Base-by-base conservation (phyloP, 2,329 filamentous ascomycete genomes). In the Beauveria pseudobassiana region DNA sequence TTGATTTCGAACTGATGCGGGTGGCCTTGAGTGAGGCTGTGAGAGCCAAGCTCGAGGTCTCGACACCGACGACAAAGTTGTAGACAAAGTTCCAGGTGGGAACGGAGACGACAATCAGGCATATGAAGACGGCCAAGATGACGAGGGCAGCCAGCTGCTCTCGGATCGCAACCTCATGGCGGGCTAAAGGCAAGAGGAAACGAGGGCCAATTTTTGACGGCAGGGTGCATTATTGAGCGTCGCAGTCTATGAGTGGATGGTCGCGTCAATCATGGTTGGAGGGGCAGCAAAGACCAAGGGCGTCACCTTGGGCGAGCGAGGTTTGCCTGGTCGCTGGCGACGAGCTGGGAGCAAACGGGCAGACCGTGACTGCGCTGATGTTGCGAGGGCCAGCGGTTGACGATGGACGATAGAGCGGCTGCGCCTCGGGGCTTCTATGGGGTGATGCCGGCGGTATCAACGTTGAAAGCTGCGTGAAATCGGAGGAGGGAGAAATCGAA, bases 11-110 rank as follows among this genome's bases (percentile, higher is more conserved):
- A 7, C 88, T 80, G 65, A 97, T 82, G 70, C 93, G 88, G 30
- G 89, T 87, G 26, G 93, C 88, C 74, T 96, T 96, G 71, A 96
- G 85, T 3, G 89, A 92, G 7, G 93, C 93, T 1, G 91, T 91
- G 64, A 96, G 80, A 28, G 86, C 78, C 54, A 97, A 83, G 57
- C 87, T 83, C 55, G 83, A 80, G 18, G 83, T 75, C 71, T 82
- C 77, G 67, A 85, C 78, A 58, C 75, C 70, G 65, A 77, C 66
- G 65, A 85, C 81, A 67, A 83, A 84, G 64, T 75, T 72, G 68
- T 84, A 79, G 68, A 85, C 81, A 66, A 79, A 85, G 62, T 84
- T 73, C 82, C 82, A 85, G 72, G 87, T 90, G 68, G 92, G 90
- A 64, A 96, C 83, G n/a, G 91, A 86, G 64, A 96, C 82, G 65